Base-by-base conservation (phyloP, 148 eudicot species). In the Diospyros kaki region DNA sequence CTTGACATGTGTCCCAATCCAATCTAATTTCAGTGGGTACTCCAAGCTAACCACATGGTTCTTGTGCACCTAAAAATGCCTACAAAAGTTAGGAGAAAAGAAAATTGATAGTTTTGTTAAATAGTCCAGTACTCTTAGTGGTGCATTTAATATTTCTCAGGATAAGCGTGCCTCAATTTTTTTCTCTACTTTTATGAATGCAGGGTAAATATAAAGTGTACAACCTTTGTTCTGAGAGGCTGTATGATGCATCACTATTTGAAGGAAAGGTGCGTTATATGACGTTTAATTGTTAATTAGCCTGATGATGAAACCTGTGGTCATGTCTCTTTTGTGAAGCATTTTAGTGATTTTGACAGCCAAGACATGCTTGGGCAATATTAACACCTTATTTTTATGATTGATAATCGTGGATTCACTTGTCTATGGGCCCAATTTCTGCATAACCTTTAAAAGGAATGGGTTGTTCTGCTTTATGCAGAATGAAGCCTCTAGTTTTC, bases 161-260 rank as follows among this genome's bases (percentile, higher is more conserved):
- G 15, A 56, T 56, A 56, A 13, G 60, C 12, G 6, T 54, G 44
- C 44, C 72, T 79, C 51, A 71, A 28, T 45, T 66, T 53, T 65
- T 59, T 42, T 70, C 52, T 76, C 13, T 9, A 69, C 50, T 62
- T 65, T 72, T 28, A 73, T 76, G 42, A 56, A 64, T 81, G 89
- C 91, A 95, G 98, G 96, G 74, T 54, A 92, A 90, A 78, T 95
- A 95, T 86, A 95, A 95, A 83, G 98, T 95, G 41, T 95, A 95
- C 93, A 95, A 95, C 81, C 98, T 95, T 73, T 95, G 98, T 81
- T 90, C 98, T 71, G 98, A 95, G 85, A 95, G 98, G 86, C 83
- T 95, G 79, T 95, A 95, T 86, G 99, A 95, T 76, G 97, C 93
- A 68, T 92, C 99, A 1, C 84, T 95, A 54, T 93, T 95, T 86